A percentile compares a stretch with the other conserved stretches of the same genome.
Conservation (phyloP, 1,284 basidiomycete genomes). For the Boletellus dicymbophilus region DNA sequence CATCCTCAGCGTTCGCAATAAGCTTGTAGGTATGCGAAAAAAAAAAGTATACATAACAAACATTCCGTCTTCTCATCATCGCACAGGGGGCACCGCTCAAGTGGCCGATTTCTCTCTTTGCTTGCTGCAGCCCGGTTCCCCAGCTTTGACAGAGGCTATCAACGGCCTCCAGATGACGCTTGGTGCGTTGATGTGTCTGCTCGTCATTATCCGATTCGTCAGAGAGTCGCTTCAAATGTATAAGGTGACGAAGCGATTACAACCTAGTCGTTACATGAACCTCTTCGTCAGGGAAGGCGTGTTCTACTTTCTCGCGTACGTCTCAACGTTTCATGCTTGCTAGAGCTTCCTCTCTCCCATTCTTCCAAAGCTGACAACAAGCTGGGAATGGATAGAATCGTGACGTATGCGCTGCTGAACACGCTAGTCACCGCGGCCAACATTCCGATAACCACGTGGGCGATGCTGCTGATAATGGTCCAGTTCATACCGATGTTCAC, state of each 20-base stretch:
- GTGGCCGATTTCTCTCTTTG: not conserved
- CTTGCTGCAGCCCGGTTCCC: not conserved
- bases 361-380: not conserved
- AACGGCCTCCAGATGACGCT: not conserved
- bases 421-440: not conserved
- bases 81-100: not conserved
- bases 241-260: not conserved
- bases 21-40: not conserved
- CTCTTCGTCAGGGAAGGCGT: conserved; percentile 3
- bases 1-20: not conserved
- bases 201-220: not conserved
- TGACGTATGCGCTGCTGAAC: not conserved
- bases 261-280: not conserved
- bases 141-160: not conserved
- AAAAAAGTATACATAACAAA: not conserved
- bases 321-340: not conserved
- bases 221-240: conserved; percentile 1
- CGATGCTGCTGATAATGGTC: not conserved
- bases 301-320: conserved; percentile 3
- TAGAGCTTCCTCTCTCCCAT: no score
- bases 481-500: conserved; percentile 4
- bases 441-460: not conserved
- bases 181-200: conserved; percentile 3
- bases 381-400: not conserved
- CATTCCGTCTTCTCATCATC: not conserved